Conservation (phyloP, 108 stramenopile genomes). For the Skeletonema grethae region DNA sequence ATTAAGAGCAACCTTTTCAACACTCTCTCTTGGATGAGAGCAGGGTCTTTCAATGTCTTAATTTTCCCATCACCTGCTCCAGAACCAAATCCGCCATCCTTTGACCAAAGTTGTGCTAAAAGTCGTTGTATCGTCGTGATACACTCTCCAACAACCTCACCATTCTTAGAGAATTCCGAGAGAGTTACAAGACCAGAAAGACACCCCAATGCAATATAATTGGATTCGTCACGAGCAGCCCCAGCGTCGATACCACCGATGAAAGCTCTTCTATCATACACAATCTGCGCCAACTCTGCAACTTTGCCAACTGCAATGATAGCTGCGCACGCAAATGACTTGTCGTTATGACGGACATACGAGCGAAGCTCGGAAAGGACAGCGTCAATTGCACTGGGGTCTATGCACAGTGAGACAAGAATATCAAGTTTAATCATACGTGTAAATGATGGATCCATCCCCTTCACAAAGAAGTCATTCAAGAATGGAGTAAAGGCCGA, state of each 20-base stretch:
- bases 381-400: slow-evolving; percentile 78
- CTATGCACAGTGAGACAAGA: slow-evolving; percentile 80
- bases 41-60: slow-evolving; percentile 58
- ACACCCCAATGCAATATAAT: slow-evolving; percentile 78
- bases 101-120: slow-evolving; percentile 70
- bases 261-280: slow-evolving; percentile 71
- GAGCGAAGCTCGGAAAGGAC: slow-evolving; percentile 92
- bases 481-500: slow-evolving; percentile 95
- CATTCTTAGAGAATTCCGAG: slow-evolving; percentile 68
- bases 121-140: slow-evolving; percentile 88
- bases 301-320: slow-evolving; percentile 91
- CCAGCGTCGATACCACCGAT: slow-evolving; percentile 44
- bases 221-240: slow-evolving; percentile 60
- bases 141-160: slow-evolving; percentile 89
- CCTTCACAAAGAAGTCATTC: slow-evolving; percentile 95
- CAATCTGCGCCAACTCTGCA: slow-evolving; percentile 78
- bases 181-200: slow-evolving; percentile 88
- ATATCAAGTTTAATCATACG: slow-evolving; percentile 96
- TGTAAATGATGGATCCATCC: slow-evolving; percentile 90
- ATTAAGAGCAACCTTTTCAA: slow-evolving; percentile 74
- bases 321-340: slow-evolving; percentile 87
- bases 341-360: slow-evolving; percentile 90
- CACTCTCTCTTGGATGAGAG: slow-evolving; percentile 59
- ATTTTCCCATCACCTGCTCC: slow-evolving; percentile 23
- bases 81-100: neutral